Evolutionary conservation across 2,329 filamentous ascomycete species (phyloP).

Genomic region (Fusarium sp.): DNA sequence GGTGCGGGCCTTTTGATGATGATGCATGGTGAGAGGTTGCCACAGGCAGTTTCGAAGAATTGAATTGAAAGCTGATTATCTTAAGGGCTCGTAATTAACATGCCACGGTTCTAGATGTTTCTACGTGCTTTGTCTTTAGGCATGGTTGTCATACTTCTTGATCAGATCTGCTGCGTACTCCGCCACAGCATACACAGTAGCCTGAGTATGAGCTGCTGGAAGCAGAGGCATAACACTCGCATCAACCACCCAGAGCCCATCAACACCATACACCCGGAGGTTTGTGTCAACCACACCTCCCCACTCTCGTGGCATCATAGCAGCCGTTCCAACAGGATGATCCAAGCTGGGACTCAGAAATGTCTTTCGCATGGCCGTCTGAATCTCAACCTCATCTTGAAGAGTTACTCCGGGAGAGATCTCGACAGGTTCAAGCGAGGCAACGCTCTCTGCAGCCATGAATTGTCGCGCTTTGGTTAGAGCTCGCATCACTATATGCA

Average conservation of each 20-base stretch:
- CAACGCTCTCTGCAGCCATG: slow-evolving; percentile 29
- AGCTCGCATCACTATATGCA: slow-evolving; percentile 15
- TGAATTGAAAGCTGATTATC: too few species aligned
- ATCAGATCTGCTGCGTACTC: slow-evolving; percentile 27
- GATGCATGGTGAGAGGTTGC: too few species aligned
- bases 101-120: too few species aligned
- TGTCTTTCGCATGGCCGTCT: slow-evolving; percentile 24
- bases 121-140: neutral
- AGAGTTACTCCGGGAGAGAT: slow-evolving; percentile 35
- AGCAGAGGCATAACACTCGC: slow-evolving; percentile 30
- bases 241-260: slow-evolving; percentile 30
- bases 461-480: slow-evolving; percentile 33
- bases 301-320: slow-evolving; percentile 61
- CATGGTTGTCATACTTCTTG: neutral
- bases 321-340: slow-evolving; percentile 59
- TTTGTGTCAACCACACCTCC: slow-evolving; percentile 60
- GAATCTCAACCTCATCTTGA: slow-evolving; percentile 36
- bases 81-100: too few species aligned
- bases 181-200: slow-evolving; percentile 31
- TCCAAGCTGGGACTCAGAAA: slow-evolving; percentile 34
- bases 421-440: slow-evolving; percentile 26
- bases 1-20: too few species aligned
- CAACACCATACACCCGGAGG: slow-evolving; percentile 56
- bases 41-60: too few species aligned
- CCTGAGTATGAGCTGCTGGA: slow-evolving; percentile 24